Conservation (phyloP, 108 stramenopile genomes). For the Pseudonitzschia delicatissima region DNA sequence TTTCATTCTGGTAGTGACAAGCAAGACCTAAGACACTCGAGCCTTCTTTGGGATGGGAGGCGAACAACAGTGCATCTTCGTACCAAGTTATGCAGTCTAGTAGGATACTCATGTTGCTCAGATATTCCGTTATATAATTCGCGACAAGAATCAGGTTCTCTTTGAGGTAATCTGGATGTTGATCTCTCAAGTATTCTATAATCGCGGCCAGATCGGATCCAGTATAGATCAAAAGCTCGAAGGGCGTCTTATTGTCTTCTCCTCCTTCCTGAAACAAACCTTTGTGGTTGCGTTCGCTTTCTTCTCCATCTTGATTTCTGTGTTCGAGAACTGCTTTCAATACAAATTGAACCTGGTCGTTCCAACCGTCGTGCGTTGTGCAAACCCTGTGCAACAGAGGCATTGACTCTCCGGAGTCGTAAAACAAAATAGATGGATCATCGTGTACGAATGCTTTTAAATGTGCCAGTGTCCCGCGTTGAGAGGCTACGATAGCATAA, state of each 20-base stretch:
- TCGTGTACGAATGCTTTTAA: neutral
- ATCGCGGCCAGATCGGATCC: neutral
- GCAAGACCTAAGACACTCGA: slow-evolving; percentile 1
- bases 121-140: neutral
- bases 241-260: neutral
- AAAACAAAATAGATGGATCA: slow-evolving; percentile 4
- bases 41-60: neutral
- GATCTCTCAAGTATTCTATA: neutral
- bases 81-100: neutral
- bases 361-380: neutral
- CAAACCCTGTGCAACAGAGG: slow-evolving; percentile 1
- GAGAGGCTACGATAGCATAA: neutral
- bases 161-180: neutral
- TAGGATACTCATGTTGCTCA: neutral
- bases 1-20: slow-evolving; percentile 5
- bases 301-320: neutral
- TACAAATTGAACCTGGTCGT: neutral
- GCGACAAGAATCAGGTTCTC: neutral
- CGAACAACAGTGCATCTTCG: neutral
- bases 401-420: neutral
- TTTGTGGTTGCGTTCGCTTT: neutral
- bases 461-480: neutral
- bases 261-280: slow-evolving; percentile 4
- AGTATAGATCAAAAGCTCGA: neutral
- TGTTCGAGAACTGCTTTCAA: neutral